A percentile compares a stretch with the other conserved stretches of the same genome.
phyloP scores from a whole-genome alignment of 78 protist species.

The Dictyostelium brefeldianum region DNA sequence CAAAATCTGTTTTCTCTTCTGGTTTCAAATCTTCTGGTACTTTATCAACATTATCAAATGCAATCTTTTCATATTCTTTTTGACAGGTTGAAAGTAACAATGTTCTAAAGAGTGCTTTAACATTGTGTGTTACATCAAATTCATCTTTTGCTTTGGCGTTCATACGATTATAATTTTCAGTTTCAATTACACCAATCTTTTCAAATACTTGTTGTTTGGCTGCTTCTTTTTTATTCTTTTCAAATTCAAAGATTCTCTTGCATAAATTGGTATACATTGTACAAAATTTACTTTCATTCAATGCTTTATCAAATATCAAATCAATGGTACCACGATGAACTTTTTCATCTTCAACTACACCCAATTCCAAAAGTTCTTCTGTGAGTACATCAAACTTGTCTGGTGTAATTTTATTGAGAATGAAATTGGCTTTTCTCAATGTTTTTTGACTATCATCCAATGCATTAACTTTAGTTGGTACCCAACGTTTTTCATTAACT shows the following conservation, averaged over 20 bases:
- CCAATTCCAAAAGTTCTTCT: constrained; percentile 32
- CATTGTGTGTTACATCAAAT: constrained; percentile 13
- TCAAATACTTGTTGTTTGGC: neutral
- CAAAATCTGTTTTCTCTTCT: constrained; percentile 34
- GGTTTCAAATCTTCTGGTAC: constrained; percentile 41
- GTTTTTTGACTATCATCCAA: constrained; percentile 5
- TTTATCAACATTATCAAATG: constrained; percentile 24
- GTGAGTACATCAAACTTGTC: constrained; percentile 60
- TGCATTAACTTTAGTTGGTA: constrained; percentile 31
- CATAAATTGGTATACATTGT: constrained; percentile 73
- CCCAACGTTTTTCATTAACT: constrained; percentile 74
- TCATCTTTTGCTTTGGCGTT: neutral
- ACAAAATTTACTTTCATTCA: constrained; percentile 70
- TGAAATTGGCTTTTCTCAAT: constrained; percentile 55
- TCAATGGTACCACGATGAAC: constrained; percentile 42
- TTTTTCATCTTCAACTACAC: constrained; percentile 39
- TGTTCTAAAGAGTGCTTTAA: constrained; percentile 41
- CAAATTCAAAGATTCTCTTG: constrained; percentile 39
- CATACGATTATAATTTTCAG: neutral
- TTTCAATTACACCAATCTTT: neutral
- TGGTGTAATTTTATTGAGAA: constrained; percentile 64
- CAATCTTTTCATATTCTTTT: constrained; percentile 57
- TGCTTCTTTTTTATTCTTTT: constrained; percentile 13
- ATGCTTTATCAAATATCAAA: constrained; percentile 70
- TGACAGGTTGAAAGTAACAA: constrained; percentile 40